phyloP scores from a whole-genome alignment of 208 protist genomes.

The Trypanosoma boissoni region DNA sequence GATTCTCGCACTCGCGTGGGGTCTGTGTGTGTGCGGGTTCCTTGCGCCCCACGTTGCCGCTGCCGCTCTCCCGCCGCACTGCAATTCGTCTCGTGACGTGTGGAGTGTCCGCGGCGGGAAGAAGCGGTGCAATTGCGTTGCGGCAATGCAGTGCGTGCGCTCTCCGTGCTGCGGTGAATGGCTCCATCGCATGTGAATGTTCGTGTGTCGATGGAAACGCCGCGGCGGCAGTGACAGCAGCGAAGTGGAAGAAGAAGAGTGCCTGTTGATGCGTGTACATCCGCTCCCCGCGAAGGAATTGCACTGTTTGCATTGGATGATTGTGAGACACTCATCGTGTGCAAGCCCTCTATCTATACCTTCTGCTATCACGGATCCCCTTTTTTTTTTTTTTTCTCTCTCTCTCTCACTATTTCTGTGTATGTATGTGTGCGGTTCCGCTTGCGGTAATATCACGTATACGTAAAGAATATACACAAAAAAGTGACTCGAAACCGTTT shows the following conservation, averaged over 20 bases:
- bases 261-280: background rate
- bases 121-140: background rate
- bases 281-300: background rate
- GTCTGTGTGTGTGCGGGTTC: background rate
- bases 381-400: no score
- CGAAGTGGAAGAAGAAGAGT: background rate
- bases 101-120: background rate
- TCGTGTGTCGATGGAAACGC: constrained; percentile 1
- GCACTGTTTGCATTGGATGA: background rate
- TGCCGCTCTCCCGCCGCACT: background rate
- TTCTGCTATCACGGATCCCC: no score
- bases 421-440: no score
- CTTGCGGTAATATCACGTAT: no score
- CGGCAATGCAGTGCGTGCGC: background rate
- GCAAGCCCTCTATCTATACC: no score
- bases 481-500: no score
- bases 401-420: no score
- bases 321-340: background rate
- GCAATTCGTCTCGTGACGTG: background rate
- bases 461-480: no score
- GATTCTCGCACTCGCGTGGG: no score
- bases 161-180: background rate
- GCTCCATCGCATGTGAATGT: background rate
- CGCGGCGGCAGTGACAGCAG: constrained; percentile 18
- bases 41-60: background rate